Conservation (phyloP, 495 filamentous ascomycete genomes). For the Podospora pseudoanserina region DNA sequence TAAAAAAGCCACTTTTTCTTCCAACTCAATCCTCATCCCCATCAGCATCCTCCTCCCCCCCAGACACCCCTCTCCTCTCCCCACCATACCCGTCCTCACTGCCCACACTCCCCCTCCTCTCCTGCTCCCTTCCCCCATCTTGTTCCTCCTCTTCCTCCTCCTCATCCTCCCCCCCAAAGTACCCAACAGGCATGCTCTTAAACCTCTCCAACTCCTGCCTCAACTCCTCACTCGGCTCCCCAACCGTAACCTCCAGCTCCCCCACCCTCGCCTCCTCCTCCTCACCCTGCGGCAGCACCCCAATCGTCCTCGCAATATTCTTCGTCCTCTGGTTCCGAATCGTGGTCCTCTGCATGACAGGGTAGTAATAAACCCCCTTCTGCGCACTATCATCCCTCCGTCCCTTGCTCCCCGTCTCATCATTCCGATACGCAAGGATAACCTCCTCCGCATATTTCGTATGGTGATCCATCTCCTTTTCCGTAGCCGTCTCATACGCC, state of each 20-base stretch:
- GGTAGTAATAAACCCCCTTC: conserved; percentile 86
- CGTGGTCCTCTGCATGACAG: conserved; percentile 64
- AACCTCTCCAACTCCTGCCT: conserved; percentile 37
- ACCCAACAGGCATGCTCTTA: conserved; percentile 40
- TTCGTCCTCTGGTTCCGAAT: conserved; percentile 55
- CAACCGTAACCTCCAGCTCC: conserved; percentile 43
- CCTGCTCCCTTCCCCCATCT: conserved; percentile 15
- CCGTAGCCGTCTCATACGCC: conserved; percentile 75
- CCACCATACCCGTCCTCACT: conserved; percentile 5
- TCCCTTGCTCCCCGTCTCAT: conserved; percentile 30
- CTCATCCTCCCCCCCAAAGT: conserved; percentile 28
- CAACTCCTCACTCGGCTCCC: conserved; percentile 41
- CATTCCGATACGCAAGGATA: conserved; percentile 48
- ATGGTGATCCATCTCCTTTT: conserved; percentile 62
- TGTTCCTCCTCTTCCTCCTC: conserved; percentile 10
- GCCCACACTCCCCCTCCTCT: conserved; percentile 2
- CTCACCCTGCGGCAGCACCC: conserved; percentile 26
- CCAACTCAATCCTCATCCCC: conserved; percentile 29
- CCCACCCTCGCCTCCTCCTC: conserved; percentile 43
- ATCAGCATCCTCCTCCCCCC: conserved; percentile 24
- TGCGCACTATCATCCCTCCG: conserved; percentile 35
- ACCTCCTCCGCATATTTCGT: conserved; percentile 58
- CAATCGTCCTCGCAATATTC: conserved; percentile 49
- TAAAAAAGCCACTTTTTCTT: background rate
- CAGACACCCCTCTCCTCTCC: background rate